Evolutionary conservation across 2,329 filamentous ascomycete species (phyloP), one percentile per base, ranked within the genome.

Genomic region (Didymella glomerata): DNA sequence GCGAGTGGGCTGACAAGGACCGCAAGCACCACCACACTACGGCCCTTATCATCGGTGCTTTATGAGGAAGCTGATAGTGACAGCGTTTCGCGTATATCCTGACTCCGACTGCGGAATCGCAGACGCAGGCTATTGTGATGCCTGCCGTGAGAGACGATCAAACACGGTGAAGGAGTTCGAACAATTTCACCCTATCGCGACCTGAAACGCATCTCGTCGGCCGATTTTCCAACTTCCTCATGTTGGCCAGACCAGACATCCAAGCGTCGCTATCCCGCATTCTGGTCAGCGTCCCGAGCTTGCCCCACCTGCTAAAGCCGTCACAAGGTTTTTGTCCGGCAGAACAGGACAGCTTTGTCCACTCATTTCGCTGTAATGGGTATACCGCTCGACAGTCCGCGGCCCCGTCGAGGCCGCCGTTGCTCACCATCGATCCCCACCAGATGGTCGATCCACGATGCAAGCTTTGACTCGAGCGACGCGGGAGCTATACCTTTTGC

Each of bases 361-460:
- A 72, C 55, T 69, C 49, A 63, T 10, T 48, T 41, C 7, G 18
- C 32, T 52, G 54, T 40, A 49, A 59, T 48, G 54, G 27, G 45
- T 8, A 4, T 28, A 27, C 32, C 25, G 46, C 49, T 20, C 70
- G 66, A 72, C 69, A 70, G 68, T 69, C 67, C 61, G 52, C 56
- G 9, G 28, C 53, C 57, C 44, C 18, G 54, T 60, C 46, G 48
- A 57, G 50, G 36, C 57, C 53, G 49, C 52, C 47, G 46, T 52
- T 56, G 56, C 54, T 54, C 52, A 45, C 20, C 51, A 68, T 64
- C 71, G 70, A 74, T 73, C 63, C 48, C 56, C 57, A 45, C 50
- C 57, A 62, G 63, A 69, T 65, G 57, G 63, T 54, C 70, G 70
- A 74, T 75, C 65, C 45, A 54, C 44, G 62, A 51, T 51, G 22